These are phyloP conservation scores for Suillus paluster DNA, from an alignment of 768 basidiomycete genomes.

Conservation along the genomic window DNA sequence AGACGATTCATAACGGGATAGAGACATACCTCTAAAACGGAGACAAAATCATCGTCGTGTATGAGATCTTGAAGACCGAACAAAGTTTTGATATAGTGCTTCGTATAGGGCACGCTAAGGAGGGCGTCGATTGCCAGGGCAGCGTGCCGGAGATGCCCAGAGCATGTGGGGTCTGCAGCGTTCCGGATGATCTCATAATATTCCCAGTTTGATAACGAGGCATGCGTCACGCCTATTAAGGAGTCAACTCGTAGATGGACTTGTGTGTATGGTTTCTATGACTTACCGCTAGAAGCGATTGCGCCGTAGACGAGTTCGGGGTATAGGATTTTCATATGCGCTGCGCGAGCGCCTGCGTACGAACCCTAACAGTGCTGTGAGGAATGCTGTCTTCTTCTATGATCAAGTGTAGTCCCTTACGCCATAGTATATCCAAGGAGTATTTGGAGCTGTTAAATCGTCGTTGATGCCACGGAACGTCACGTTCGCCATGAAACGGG, in stretches of 20 bases:
- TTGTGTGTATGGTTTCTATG: neutral
- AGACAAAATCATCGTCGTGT: slow-evolving; percentile 80
- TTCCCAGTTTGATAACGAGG: slow-evolving; percentile 80
- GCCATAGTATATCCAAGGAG: slow-evolving; percentile 94
- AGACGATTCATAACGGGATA: slow-evolving; percentile 22
- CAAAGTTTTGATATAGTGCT: slow-evolving; percentile 62
- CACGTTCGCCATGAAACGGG: slow-evolving; percentile 86
- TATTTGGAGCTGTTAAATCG: slow-evolving; percentile 69
- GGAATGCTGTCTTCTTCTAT: neutral
- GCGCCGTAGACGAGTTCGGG: slow-evolving; percentile 89
- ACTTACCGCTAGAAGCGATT: slow-evolving; percentile 82
- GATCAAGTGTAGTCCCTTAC: slow-evolving; percentile 44
- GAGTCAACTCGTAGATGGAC: slow-evolving; percentile 4
- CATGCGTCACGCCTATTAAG: slow-evolving; percentile 79
- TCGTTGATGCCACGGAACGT: slow-evolving; percentile 73
- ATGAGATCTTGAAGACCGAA: slow-evolving; percentile 75
- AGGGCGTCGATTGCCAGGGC: slow-evolving; percentile 66
- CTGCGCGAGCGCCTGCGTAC: slow-evolving; percentile 92
- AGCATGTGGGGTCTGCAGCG: slow-evolving; percentile 68
- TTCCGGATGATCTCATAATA: slow-evolving; percentile 84
- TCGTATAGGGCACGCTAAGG: slow-evolving; percentile 52
- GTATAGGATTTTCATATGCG: slow-evolving; percentile 87
- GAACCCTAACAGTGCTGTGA: slow-evolving; percentile 57
- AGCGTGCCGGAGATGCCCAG: slow-evolving; percentile 57
- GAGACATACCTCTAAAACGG: slow-evolving; percentile 58